A percentile compares a stretch with the other conserved stretches of the same genome.
Conservation (phyloP, 805 yeast species). For the Candida boidinii region DNA sequence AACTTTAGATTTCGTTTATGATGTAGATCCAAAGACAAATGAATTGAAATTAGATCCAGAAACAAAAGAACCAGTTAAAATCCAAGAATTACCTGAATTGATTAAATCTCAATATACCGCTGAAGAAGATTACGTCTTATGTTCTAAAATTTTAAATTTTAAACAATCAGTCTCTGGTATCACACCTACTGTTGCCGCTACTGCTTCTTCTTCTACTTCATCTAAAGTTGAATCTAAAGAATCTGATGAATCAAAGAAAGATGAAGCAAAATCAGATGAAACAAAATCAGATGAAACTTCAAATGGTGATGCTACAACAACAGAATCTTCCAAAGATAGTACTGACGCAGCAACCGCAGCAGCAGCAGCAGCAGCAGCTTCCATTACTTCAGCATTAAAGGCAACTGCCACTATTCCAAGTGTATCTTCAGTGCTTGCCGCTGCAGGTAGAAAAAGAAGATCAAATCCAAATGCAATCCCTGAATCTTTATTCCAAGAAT, state of each 20-base stretch:
- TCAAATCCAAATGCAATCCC: constrained; percentile 19
- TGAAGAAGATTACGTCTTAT: constrained; percentile 56
- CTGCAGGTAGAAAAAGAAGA: constrained; percentile 16
- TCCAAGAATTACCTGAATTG: constrained; percentile 36
- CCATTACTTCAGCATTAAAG: too few species aligned
- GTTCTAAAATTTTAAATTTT: constrained; percentile 25
- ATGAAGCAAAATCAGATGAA: too few species aligned
- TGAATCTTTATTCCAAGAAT: constrained; percentile 30
- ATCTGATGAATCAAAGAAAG: too few species aligned
- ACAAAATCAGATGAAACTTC: too few species aligned
- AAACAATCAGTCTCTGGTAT: constrained; percentile 1
- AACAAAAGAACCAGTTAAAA: constrained; percentile 31
- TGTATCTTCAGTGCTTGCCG: too few species aligned
- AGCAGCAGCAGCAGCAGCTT: too few species aligned
- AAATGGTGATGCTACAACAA: constrained; percentile 11
- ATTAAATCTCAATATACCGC: constrained; percentile 60
- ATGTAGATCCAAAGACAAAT: constrained; percentile 35
- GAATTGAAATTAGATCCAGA: constrained; percentile 30
- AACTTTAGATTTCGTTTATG: constrained; percentile 37
- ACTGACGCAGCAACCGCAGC: too few species aligned
- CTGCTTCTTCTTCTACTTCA: too few species aligned
- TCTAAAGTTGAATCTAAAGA: too few species aligned
- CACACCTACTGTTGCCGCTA: background rate
- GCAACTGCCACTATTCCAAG: too few species aligned
- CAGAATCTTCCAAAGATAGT: too few species aligned